Evolutionary conservation across 768 basidiomycete species (phyloP), one percentile per base, ranked within the genome.

Genomic region (Serendipita sp.): DNA sequence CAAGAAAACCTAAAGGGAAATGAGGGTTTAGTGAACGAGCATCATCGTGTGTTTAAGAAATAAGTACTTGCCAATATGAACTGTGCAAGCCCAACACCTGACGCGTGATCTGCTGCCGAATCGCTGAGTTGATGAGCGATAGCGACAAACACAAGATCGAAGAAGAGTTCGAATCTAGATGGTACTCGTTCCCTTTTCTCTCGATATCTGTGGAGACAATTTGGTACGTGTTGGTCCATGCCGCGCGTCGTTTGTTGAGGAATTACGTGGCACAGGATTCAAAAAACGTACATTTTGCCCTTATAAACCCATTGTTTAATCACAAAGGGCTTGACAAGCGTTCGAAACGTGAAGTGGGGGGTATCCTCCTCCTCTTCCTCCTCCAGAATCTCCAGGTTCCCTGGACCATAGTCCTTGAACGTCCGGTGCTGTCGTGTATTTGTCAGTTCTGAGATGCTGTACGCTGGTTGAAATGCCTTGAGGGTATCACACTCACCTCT

Each of bases 81-180:
- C 30, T 61, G 61, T 2, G 64, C 65, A 22, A 70, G 60, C 4
- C 68, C 68, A 16, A 64, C 45, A 0, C 69, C 68, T 3, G 65
- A 67, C 24, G 69, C 66, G 41, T 64, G 45, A 45, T 71, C 71
- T 17, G 68, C 66, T 4, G 71, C 71, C 7, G 69, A 65, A 41
- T 73, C 72, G 42, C 72, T 69, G 20, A 73, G 66, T 44, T 71
- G 70, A 65, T 73, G 72, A 7, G 70, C 68, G 34, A 74, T 68
- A 11, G 69, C 72, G 17, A 74, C 72, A 45, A 72, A 73, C 3
- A 71, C 64, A 44, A 73, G 64, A 62, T 74, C 73, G 56, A 74
- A 72, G 64, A 74, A 73, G 13, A 74, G 69, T 66, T 74, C 73
- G 65, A 72, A 72, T 13, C 68, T 67, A 5, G 65, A 63, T 2